phyloP scores from a whole-genome alignment of 2,329 filamentous ascomycete species.

The Canariomyces notabilis region DNA sequence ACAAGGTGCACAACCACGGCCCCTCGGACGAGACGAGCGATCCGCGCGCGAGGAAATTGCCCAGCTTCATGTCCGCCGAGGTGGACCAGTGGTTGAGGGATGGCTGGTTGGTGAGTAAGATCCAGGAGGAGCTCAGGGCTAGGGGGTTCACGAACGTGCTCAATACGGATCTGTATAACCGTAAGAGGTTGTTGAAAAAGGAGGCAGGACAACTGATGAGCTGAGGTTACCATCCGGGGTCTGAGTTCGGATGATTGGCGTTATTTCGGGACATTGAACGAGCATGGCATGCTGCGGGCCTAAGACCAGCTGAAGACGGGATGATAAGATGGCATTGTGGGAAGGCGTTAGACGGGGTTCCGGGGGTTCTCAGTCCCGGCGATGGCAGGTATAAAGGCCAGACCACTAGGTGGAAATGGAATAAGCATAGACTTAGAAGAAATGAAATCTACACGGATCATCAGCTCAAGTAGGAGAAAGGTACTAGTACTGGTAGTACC shows the following conservation, averaged over 20 bases:
- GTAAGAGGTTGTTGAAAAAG: slow-evolving; percentile 32
- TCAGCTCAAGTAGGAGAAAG: no score
- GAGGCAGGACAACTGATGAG: slow-evolving; percentile 7
- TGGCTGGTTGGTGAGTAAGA: slow-evolving; percentile 31
- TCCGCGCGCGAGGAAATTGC: slow-evolving; percentile 33
- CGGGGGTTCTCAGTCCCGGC: neutral
- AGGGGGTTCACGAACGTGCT: slow-evolving; percentile 33
- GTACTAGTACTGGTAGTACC: no score
- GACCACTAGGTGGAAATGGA: neutral
- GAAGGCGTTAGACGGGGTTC: neutral
- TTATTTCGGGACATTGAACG: neutral
- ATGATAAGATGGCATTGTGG: neutral
- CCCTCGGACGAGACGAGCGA: slow-evolving; percentile 34
- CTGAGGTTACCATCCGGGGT: neutral
- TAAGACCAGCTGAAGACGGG: neutral
- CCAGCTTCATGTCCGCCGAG: slow-evolving; percentile 28
- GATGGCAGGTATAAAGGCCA: neutral
- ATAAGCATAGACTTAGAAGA: no score
- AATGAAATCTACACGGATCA: no score
- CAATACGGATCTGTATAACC: slow-evolving; percentile 35
- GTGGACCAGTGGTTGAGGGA: slow-evolving; percentile 33
- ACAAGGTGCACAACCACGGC: slow-evolving; percentile 33
- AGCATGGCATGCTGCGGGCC: no score
- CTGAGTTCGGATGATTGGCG: neutral
- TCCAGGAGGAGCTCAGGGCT: slow-evolving; percentile 32